phyloP scores from a whole-genome alignment of 495 filamentous ascomycete genomes.

The Stereocaulon alpinum region DNA sequence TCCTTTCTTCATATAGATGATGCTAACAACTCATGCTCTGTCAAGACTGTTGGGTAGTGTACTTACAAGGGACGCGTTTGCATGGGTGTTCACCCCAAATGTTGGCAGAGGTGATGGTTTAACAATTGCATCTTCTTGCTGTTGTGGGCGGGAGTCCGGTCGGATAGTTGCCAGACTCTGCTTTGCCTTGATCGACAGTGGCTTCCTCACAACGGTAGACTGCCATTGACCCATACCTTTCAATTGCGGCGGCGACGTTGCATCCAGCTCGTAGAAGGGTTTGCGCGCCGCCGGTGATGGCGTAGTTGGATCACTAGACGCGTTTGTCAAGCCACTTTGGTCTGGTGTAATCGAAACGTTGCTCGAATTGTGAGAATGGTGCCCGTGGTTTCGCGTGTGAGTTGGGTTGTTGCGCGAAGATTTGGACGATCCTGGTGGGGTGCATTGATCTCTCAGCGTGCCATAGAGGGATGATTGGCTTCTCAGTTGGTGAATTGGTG shows the following conservation, averaged over 20 bases:
- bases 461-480: background rate
- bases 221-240: slow-evolving; percentile 16
- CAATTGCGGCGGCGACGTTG: background rate
- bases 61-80: background rate
- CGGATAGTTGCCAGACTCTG: slow-evolving; percentile 3
- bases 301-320: slow-evolving; percentile 14
- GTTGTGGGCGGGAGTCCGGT: background rate
- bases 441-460: slow-evolving; percentile 3
- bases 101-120: background rate
- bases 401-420: background rate
- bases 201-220: slow-evolving; percentile 11
- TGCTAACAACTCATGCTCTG: no score
- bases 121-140: background rate
- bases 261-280: background rate
- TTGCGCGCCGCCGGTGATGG: slow-evolving; percentile 5
- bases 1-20: no score
- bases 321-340: slow-evolving; percentile 10
- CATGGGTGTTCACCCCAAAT: background rate
- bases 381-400: background rate
- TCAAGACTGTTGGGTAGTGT: no score
- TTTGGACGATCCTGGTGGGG: background rate
- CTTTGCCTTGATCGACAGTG: slow-evolving; percentile 1
- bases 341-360: slow-evolving; percentile 10
- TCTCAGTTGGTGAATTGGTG: background rate
- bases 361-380: slow-evolving; percentile 14